phyloP scores from a whole-genome alignment of 257 asterid species.

The Pogostemon cablin region DNA sequence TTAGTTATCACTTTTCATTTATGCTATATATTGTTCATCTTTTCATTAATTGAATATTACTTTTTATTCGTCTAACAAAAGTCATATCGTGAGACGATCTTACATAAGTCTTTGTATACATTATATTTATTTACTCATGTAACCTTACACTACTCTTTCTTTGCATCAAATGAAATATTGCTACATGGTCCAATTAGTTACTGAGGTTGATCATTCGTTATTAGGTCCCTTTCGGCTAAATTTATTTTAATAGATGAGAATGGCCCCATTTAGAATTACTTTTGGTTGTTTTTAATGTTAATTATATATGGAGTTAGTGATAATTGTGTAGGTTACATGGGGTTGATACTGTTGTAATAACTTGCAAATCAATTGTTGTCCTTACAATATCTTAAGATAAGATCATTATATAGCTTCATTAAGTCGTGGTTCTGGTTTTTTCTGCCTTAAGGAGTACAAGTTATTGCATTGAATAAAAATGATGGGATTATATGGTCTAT shows the following conservation, averaged over 20 bases:
- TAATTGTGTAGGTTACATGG: constrained; percentile 19
- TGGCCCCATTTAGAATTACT: too few species aligned
- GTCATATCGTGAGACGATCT: too few species aligned
- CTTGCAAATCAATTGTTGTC: constrained; percentile 23
- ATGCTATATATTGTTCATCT: too few species aligned
- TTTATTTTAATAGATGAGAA: too few species aligned
- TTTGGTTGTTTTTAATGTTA: neutral
- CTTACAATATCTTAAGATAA: constrained; percentile 25
- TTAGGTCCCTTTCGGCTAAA: too few species aligned
- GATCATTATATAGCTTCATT: constrained; percentile 24
- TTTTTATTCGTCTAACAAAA: too few species aligned
- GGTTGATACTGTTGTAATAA: constrained; percentile 32
- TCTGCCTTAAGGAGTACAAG: neutral
- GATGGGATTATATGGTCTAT: constrained; percentile 2
- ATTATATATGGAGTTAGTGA: constrained; percentile 21
- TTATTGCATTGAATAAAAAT: constrained; percentile 1
- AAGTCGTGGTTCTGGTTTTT: constrained; percentile 23
- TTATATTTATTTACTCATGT: too few species aligned
- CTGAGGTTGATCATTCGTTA: neutral
- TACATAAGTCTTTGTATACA: too few species aligned
- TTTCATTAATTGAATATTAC: too few species aligned
- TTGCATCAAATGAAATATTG: neutral
- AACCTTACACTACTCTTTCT: neutral
- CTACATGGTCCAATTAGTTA: constrained; percentile 27
- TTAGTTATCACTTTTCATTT: too few species aligned